Evolutionary conservation across 2,329 filamentous ascomycete species (phyloP), one percentile per base, ranked within the genome.

Genomic region (Colletotrichum destructivum): DNA sequence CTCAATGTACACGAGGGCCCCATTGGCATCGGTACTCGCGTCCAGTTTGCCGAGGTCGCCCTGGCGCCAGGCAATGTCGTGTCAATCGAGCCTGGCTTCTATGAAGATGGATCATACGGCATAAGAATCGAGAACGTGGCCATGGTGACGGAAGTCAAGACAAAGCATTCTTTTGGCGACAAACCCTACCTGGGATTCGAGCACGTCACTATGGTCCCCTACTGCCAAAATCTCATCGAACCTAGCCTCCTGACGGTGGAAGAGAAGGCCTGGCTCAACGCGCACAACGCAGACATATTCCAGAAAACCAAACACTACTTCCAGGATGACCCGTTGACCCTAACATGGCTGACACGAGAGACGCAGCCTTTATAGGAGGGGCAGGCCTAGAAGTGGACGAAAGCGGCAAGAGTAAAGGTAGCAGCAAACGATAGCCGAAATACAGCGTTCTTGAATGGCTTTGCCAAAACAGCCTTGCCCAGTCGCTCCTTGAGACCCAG

Each of bases 1-100:
- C 85, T 99, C 78, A 99, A 99, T 76, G 96, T 99, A 0, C 96
- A 99, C 80, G 96, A 99, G 83, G 96, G 96, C 0, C 96, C 96
- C 1, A 97, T 99, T 73, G 96, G 96, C 23, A 97, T 99, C 72
- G 96, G 96, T 38, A 98, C 95, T 12, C 89, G 96, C 55, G 90
- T 97, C 49, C 94, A 97, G 77, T 98, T 96, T 79, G 92, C 94
- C 0, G 96, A 99, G 79, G 95, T 98, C 7, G 89, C 96, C 0
- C 87, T 99, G 40, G 90, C 94, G 0, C 88, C 94, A n/a, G 96
- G 96, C 55, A 98, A 99, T 77, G 96, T 99, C 51, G 90, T 98
- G 64, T 98, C 96, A 2, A 95, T 98, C 78, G 95, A 99, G 82
- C 96, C 96, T 2, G 96, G 96, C 40, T 99, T 95, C 84, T 99